Conservation (phyloP, 2,329 filamentous ascomycete species). For the Scedosporium aurantiacum region DNA sequence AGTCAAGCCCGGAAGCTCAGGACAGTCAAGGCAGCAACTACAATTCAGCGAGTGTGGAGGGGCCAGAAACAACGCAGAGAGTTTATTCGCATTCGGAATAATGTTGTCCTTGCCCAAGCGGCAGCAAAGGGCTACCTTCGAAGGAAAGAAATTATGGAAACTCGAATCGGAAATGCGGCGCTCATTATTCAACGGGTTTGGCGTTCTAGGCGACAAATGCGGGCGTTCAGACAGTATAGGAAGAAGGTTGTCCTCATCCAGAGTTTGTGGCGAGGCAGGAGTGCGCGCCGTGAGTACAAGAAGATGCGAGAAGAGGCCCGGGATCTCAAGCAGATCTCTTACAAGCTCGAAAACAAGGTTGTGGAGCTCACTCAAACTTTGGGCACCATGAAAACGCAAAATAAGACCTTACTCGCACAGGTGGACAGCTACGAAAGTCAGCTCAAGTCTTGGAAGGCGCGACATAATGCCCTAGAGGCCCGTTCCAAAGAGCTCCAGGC, state of each 20-base stretch:
- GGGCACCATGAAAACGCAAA: constrained; percentile 85
- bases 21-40: constrained; percentile 76
- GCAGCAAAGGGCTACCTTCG: constrained; percentile 84
- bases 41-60: constrained; percentile 91
- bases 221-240: constrained; percentile 77
- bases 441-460: constrained; percentile 89
- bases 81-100: constrained; percentile 67
- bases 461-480: constrained; percentile 80
- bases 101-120: constrained; percentile 81
- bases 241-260: constrained; percentile 83
- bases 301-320: constrained; percentile 85
- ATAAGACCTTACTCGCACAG: constrained; percentile 78
- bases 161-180: constrained; percentile 82
- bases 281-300: constrained; percentile 78
- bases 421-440: constrained; percentile 94
- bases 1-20: constrained; percentile 70
- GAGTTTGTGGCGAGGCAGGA: constrained; percentile 80
- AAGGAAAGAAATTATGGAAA: constrained; percentile 87
- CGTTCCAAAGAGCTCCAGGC: constrained; percentile 88
- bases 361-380: constrained; percentile 92
- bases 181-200: constrained; percentile 83
- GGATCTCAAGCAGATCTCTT: constrained; percentile 98
- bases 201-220: constrained; percentile 69
- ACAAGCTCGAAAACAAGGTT: constrained; percentile 99
- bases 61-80: constrained; percentile 79